These are phyloP conservation scores for Sporothrix pseudoabietina DNA, from an alignment of 2,329 filamentous ascomycete genomes.

Conservation along the genomic window DNA sequence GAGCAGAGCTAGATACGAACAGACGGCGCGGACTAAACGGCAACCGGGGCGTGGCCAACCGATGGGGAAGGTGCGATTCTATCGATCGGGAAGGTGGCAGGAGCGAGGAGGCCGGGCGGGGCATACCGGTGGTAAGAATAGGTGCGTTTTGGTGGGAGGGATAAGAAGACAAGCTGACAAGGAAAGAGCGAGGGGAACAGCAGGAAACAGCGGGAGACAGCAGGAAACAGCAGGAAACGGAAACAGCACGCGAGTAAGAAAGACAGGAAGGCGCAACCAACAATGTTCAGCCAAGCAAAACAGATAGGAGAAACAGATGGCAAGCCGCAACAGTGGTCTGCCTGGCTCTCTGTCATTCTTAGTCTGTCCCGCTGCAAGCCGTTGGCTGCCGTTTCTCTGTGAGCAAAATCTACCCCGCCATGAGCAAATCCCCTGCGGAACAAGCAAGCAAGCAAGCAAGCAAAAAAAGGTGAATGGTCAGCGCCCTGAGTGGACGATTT, in stretches of 20 bases:
- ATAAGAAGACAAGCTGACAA: background rate
- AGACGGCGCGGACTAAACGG: constrained; percentile 15
- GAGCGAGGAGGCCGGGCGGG: constrained; percentile 30
- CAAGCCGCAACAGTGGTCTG: background rate
- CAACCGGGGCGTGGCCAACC: constrained; percentile 18
- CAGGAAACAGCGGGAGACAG: background rate
- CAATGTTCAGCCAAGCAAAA: background rate
- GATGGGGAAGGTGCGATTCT: constrained; percentile 30
- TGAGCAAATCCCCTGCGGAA: background rate
- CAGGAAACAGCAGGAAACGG: too few relatives aligned
- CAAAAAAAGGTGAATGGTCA: background rate
- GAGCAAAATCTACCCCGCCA: constrained; percentile 23
- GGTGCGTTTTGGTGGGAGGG: background rate
- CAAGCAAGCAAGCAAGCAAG: too few relatives aligned
- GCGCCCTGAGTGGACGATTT: background rate
- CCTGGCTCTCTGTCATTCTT: background rate
- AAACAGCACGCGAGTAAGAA: background rate
- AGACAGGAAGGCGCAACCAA: background rate
- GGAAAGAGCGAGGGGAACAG: background rate
- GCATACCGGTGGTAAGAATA: constrained; percentile 29
- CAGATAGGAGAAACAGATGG: background rate
- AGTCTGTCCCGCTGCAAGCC: constrained; percentile 25
- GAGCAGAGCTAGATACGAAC: constrained; percentile 9
- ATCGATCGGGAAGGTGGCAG: constrained; percentile 34
- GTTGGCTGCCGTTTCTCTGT: background rate